Percentiles rank a stretch among this genome's conserved stretches.
Evolutionary conservation across 345 rosid species (phyloP).

Genomic region (Pseudoturritis turrita): DNA sequence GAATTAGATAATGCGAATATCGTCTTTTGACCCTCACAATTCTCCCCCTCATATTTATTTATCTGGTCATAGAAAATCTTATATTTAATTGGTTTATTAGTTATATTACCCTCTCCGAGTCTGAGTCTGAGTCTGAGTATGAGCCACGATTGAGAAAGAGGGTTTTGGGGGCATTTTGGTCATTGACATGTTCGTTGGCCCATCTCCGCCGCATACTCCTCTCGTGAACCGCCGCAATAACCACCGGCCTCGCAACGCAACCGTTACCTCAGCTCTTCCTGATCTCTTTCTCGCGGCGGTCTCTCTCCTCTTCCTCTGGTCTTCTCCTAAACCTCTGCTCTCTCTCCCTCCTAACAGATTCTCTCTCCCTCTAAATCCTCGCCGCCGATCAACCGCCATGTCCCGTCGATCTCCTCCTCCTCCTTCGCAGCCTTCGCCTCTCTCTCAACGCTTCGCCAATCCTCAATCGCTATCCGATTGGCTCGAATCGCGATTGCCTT

Average conservation of each 20-base stretch:
- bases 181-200: slow-evolving; percentile 34
- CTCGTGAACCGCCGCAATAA: slow-evolving; percentile 25
- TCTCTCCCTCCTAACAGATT: slow-evolving; percentile 33
- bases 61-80: not conserved
- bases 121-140: not conserved
- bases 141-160: slow-evolving; percentile 14
- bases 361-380: slow-evolving; percentile 38
- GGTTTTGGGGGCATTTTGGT: slow-evolving; percentile 4
- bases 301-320: slow-evolving; percentile 36
- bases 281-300: slow-evolving; percentile 44
- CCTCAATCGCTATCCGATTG: slow-evolving; percentile 87
- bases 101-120: too few species aligned
- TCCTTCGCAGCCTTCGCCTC: not conserved
- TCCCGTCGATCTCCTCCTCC: slow-evolving; percentile 38
- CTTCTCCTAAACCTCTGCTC: slow-evolving; percentile 33
- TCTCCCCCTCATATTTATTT: slow-evolving; percentile 21
- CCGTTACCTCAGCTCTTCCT: slow-evolving; percentile 31
- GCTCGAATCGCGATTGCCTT: slow-evolving; percentile 76
- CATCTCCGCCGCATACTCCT: slow-evolving; percentile 26
- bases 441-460: slow-evolving; percentile 43
- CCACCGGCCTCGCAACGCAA: slow-evolving; percentile 17
- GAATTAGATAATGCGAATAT: slow-evolving; percentile 12
- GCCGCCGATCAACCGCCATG: slow-evolving; percentile 43
- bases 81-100: too few species aligned
- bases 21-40: not conserved